Evolutionary conservation across 2,329 filamentous ascomycete species (phyloP), one percentile per base, ranked within the genome.

Genomic region (Bipolaris victoriae): DNA sequence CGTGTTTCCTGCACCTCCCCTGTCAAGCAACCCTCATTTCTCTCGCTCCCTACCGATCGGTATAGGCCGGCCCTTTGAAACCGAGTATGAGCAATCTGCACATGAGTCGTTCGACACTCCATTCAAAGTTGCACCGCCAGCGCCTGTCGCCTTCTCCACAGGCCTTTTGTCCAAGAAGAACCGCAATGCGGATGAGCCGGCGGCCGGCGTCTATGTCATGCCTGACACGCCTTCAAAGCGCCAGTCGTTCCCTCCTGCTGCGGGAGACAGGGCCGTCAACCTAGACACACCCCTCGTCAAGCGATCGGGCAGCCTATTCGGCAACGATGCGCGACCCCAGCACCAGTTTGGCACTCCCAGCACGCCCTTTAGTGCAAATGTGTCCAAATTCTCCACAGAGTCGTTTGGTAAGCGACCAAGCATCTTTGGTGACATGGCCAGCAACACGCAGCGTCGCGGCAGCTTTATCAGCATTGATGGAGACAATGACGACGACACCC

Each of bases 151-250:
- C 77, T 92, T 92, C 82, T 98, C 95, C 1, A 98, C 95, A 0
- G 70, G 70, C 18, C 81, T 99, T 26, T 89, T 99, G 52, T 97
- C 95, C 10, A 99, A 99, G 79, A 91, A 96, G 76, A 96, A 95
- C 70, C 88, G 91, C 55, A 79, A 81, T 73, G 85, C 88, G 0
- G 91, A 97, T 65, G 85, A 91, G 49, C 84, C 75, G 40, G 60
- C 58, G 63, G 77, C 79, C 64, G 77, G 75, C 51, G 79, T 83
- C 76, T 87, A 89, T 71, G 80, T 86, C 29, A 93, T 96, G 82
- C 94, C 95, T 0, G 95, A 98, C 72, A 99, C 95, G 1, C 95
- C 95, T 1, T 98, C 95, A 78, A 99, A 98, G 80, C 92, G 95
- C 72, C 88, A 90, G 79, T 89, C 55, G 86, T 93, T 78, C 83